Evolutionary conservation across 306 rosid species (phyloP), one percentile per base, ranked within the genome.

Genomic region (Gillenia trifoliata): DNA sequence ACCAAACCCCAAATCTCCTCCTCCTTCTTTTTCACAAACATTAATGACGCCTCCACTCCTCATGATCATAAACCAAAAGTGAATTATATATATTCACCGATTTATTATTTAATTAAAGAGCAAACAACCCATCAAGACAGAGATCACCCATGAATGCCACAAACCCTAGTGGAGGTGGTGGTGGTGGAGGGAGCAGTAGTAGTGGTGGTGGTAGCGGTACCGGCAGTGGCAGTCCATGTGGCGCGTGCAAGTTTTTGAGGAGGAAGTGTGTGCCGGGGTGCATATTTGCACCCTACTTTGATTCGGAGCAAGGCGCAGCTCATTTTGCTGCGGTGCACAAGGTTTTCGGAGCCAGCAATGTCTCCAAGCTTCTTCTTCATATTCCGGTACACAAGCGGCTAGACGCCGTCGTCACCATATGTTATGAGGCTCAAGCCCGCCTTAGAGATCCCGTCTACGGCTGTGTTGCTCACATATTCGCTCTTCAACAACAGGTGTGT

Each of bases 301-400:
- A 93, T 70, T 88, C 98, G 1, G 97, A 93, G 75, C 97, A 93
- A 82, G 97, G 98, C 0, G 94, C 94, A 0, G 80, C 91, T 0
- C 97, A 93, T 45, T 93, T 93, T 65, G 97, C 98, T 1, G 96
- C 97, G 2, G 98, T 93, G 45, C 98, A 93, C 36, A 93, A 89
- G 85, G 94, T 93, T 47, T 93, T 93, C 50, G 98, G 98, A 1
- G 98, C 98, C 1, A 93, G 97, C 70, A 93, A 93, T n/a, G 97
- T 93, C 56, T 93, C 97, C 0, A 93, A 93, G 82, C 79, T 93
- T 38, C 96, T 93, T 9, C 85, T 66, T 11, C 91, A 83, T 38
- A 90, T 93, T 49, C 98, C 97, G 28, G 87, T 82, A 4, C 91
- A 87, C 36, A 88, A 86, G 75, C 85, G 98, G 54, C 89, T 85